phyloP scores from a whole-genome alignment of 2,329 filamentous ascomycete species.

The Microsporum canis region DNA sequence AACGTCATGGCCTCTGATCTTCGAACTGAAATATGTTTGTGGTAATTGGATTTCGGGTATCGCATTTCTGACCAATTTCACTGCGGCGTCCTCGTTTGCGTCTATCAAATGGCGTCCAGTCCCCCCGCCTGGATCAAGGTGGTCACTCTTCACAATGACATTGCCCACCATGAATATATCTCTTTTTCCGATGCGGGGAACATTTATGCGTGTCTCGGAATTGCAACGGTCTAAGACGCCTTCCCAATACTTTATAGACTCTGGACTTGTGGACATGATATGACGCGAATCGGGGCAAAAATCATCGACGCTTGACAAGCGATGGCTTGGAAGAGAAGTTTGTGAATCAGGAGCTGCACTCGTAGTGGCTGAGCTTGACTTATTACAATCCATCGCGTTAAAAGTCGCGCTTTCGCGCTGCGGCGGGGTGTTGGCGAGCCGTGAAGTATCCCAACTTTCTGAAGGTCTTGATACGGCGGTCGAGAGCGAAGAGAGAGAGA shows the following conservation, averaged over 20 bases:
- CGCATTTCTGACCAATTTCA: constrained; percentile 25
- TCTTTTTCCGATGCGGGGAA: constrained; percentile 21
- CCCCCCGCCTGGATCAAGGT: constrained; percentile 18
- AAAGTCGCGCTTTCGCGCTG: neutral
- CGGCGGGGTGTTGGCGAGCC: neutral
- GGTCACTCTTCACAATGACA: constrained; percentile 29
- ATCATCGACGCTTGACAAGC: constrained; percentile 24
- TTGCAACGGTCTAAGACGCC: constrained; percentile 20
- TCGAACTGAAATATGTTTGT: constrained; percentile 27
- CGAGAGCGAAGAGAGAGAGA: neutral
- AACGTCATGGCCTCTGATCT: constrained; percentile 29
- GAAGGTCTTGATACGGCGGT: neutral
- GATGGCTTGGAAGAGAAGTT: constrained; percentile 27
- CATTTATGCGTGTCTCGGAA: constrained; percentile 24
- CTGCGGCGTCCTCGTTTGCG: constrained; percentile 28
- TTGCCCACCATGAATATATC: constrained; percentile 28
- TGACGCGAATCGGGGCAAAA: constrained; percentile 26
- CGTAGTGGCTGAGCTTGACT: neutral
- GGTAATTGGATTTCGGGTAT: constrained; percentile 27
- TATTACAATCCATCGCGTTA: neutral
- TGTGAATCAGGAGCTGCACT: constrained; percentile 6
- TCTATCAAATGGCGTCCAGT: constrained; percentile 25
- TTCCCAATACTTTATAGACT: constrained; percentile 27
- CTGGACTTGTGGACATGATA: constrained; percentile 25
- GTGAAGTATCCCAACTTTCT: neutral